A percentile compares a stretch with the other conserved stretches of the same genome.
phyloP scores from a whole-genome alignment of 2,329 filamentous ascomycete genomes.

The Ascochyta koolunga region DNA sequence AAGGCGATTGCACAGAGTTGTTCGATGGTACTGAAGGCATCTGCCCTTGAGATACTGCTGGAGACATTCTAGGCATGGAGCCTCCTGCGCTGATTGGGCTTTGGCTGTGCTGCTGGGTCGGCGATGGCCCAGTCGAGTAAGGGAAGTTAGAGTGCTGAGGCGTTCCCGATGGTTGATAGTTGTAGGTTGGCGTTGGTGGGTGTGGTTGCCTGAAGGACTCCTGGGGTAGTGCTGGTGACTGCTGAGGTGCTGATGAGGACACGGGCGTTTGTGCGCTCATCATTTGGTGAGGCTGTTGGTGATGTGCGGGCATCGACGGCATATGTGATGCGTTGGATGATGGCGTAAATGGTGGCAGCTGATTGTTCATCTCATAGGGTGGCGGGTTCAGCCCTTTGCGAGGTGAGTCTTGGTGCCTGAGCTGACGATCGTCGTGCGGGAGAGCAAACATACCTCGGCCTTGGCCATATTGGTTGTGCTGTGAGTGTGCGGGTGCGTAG shows the following conservation, averaged over 20 bases:
- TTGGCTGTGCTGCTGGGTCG: constrained; percentile 51
- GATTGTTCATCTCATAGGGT: constrained; percentile 67
- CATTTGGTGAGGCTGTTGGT: constrained; percentile 52
- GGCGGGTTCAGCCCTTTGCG: constrained; percentile 69
- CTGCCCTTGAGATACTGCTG: constrained; percentile 52
- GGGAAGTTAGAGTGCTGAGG: constrained; percentile 56
- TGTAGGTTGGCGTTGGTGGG: constrained; percentile 68
- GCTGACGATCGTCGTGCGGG: constrained; percentile 56
- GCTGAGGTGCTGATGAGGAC: constrained; percentile 46
- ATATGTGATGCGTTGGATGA: constrained; percentile 59
- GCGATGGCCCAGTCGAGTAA: constrained; percentile 57
- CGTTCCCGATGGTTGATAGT: constrained; percentile 61
- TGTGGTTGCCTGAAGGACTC: constrained; percentile 66
- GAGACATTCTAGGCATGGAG: constrained; percentile 59
- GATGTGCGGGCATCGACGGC: constrained; percentile 53
- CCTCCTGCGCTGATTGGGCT: constrained; percentile 56
- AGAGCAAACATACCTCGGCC: constrained; percentile 62
- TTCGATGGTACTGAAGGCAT: constrained; percentile 56
- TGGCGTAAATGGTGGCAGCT: constrained; percentile 66
- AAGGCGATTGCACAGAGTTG: constrained; percentile 53
- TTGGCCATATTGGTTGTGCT: constrained; percentile 42
- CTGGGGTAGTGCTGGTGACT: constrained; percentile 63
- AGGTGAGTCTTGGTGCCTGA: constrained; percentile 64
- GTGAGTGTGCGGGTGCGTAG: constrained; percentile 50
- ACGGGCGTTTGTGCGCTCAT: constrained; percentile 53